These are phyloP conservation scores for Nitzschia sp. DNA, from an alignment of 108 stramenopile genomes.

Conservation along the genomic window DNA sequence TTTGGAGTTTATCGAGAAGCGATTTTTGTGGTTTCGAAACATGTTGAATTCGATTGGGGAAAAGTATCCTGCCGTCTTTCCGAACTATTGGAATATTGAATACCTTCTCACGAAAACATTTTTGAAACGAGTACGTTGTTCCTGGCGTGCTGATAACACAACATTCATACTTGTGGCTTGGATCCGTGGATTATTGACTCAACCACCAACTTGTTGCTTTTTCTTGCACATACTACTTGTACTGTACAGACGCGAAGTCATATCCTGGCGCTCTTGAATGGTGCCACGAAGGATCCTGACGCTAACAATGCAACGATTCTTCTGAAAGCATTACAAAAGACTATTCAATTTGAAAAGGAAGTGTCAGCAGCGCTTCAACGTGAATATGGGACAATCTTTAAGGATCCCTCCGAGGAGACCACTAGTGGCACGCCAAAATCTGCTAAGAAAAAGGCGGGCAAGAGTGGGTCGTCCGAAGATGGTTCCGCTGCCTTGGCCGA, in stretches of 20 bases:
- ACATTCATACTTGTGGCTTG: too few species aligned
- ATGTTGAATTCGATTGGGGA: constrained; percentile 64
- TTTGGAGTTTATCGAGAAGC: constrained; percentile 87
- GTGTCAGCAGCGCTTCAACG: constrained; percentile 79
- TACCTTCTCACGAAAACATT: constrained; percentile 79
- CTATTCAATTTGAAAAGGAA: constrained; percentile 96
- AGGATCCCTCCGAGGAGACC: constrained; percentile 26
- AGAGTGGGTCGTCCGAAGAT: neutral
- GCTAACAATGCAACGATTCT: constrained; percentile 86
- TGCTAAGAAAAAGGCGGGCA: constrained; percentile 21
- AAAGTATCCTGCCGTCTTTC: constrained; percentile 88
- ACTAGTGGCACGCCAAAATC: constrained; percentile 6
- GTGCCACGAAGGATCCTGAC: constrained; percentile 53
- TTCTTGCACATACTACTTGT: neutral
- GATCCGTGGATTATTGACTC: too few species aligned
- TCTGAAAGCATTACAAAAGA: constrained; percentile 92
- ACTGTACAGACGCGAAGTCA: constrained; percentile 47
- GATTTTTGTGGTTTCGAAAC: constrained; percentile 95
- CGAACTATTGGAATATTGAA: constrained; percentile 89
- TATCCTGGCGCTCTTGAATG: constrained; percentile 44
- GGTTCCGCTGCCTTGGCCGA: constrained; percentile 33
- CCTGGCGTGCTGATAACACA: too few species aligned
- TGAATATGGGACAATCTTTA: constrained; percentile 64
- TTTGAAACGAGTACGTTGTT: constrained; percentile 55
- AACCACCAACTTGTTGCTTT: neutral